A percentile compares a stretch with the other conserved stretches of the same genome.
Conservation (phyloP, 345 rosid genomes). For the Brassica juncea region DNA sequence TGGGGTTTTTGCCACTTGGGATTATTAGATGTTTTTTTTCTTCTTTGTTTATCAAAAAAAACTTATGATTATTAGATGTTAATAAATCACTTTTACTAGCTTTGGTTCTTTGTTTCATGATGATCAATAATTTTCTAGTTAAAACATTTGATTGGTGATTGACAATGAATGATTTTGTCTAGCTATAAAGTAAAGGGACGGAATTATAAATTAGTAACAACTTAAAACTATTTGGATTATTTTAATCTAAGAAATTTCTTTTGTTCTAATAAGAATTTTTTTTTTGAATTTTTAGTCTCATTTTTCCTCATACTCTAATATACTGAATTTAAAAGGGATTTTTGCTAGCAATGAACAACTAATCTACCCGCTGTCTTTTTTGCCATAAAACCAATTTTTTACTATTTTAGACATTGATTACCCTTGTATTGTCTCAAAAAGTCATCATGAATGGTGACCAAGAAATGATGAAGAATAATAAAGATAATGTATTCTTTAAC, state of each 20-base stretch:
- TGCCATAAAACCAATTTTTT: too few relatives aligned
- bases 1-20: slow-evolving; percentile 40
- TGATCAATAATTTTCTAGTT: background rate
- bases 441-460: too few relatives aligned
- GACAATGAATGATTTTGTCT: background rate
- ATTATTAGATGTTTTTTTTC: slow-evolving; percentile 22
- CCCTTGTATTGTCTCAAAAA: too few relatives aligned
- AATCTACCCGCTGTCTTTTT: too few relatives aligned
- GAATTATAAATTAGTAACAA: background rate
- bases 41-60: background rate
- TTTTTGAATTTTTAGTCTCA: background rate
- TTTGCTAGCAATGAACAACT: too few relatives aligned
- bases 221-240: background rate
- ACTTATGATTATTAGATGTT: background rate
- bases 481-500: too few relatives aligned
- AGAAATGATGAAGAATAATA: too few relatives aligned
- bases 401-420: too few relatives aligned
- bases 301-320: background rate
- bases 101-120: slow-evolving; percentile 5
- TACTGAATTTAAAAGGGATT: too few relatives aligned
- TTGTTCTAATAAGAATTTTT: background rate
- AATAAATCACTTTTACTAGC: slow-evolving; percentile 1
- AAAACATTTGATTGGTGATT: background rate
- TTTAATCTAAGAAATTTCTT: background rate
- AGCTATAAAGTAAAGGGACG: background rate